phyloP scores from a whole-genome alignment of 108 stramenopile genomes.

The Nitzschia putrida region DNA sequence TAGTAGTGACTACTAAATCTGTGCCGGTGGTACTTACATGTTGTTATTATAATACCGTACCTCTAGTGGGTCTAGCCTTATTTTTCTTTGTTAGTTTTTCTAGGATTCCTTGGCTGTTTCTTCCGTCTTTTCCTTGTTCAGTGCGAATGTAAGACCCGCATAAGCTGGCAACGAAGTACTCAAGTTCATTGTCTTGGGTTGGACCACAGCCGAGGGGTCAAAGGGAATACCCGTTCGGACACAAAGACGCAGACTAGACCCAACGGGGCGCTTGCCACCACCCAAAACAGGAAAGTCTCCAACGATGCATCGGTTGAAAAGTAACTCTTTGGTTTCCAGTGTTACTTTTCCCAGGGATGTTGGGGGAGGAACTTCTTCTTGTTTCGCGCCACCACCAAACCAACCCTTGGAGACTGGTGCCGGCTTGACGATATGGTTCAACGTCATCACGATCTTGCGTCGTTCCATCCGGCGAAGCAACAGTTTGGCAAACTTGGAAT shows the following conservation, averaged over 20 bases:
- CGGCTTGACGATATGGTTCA: neutral
- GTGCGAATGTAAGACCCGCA: neutral
- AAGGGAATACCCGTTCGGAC: slow-evolving; percentile 29
- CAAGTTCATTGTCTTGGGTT: neutral
- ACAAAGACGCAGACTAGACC: slow-evolving; percentile 27
- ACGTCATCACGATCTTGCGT: slow-evolving; percentile 6
- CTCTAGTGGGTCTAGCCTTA: too few species aligned
- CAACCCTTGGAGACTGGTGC: slow-evolving; percentile 8
- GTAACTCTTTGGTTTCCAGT: slow-evolving; percentile 28
- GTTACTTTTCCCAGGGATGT: slow-evolving; percentile 23
- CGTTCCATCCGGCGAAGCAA: slow-evolving; percentile 38
- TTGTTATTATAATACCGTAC: too few species aligned
- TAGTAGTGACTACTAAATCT: too few species aligned
- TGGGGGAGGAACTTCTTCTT: neutral
- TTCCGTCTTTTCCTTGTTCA: neutral
- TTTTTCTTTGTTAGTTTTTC: too few species aligned
- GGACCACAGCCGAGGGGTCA: neutral
- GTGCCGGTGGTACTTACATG: too few species aligned
- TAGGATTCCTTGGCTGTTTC: too few species aligned
- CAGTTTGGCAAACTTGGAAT: slow-evolving; percentile 21
- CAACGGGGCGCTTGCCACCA: slow-evolving; percentile 17
- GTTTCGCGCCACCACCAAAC: slow-evolving; percentile 11
- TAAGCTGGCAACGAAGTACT: neutral
- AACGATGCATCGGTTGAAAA: slow-evolving; percentile 24
- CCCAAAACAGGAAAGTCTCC: slow-evolving; percentile 33